Evolutionary conservation across 2,329 filamentous ascomycete genomes (phyloP).

Genomic region (Cladorrhinum sp.): DNA sequence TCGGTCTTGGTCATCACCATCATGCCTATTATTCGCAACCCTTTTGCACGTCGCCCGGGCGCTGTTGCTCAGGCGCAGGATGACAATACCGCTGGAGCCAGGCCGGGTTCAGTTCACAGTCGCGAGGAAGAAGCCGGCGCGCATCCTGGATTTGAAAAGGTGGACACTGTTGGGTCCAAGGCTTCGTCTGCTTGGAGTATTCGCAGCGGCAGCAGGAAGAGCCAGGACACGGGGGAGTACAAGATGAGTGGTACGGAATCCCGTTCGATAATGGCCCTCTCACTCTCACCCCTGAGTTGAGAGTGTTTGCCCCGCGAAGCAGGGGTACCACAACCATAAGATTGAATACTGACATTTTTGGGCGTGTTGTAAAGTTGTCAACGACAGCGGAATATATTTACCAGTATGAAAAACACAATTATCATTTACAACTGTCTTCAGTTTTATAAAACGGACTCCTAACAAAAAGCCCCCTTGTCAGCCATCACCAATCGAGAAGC

Average conservation of each 20-base stretch:
- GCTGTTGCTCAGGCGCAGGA: conserved; percentile 39
- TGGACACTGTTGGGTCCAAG: conserved; percentile 61
- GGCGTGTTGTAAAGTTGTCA: conserved; percentile 67
- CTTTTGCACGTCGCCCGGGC: conserved; percentile 61
- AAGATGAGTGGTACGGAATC: conserved; percentile 70
- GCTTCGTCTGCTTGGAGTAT: conserved; percentile 61
- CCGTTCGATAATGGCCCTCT: not conserved
- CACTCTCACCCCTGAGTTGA: conserved; percentile 4
- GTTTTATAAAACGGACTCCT: not conserved
- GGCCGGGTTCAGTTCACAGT: conserved; percentile 35
- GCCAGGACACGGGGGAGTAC: conserved; percentile 68
- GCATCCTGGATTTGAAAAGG: conserved; percentile 56
- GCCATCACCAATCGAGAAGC: conserved; percentile 87
- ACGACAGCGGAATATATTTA: conserved; percentile 91
- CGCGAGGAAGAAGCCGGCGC: conserved; percentile 44
- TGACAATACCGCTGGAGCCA: conserved; percentile 37
- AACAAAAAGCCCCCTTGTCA: conserved; percentile 33
- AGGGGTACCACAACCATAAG: conserved; percentile 1
- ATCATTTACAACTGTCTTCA: conserved; percentile 3
- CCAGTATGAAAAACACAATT: conserved; percentile 59
- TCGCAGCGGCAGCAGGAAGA: conserved; percentile 52
- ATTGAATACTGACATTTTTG: conserved; percentile 13
- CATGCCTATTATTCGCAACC: conserved; percentile 72
- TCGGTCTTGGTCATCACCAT: too few relatives aligned
- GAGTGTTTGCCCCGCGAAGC: conserved; percentile 10